Percentiles rank a stretch among this genome's conserved stretches.
These are phyloP conservation scores for Aspergillus calidoustus DNA, from an alignment of 2,329 filamentous ascomycete genomes.

Conservation along the genomic window DNA sequence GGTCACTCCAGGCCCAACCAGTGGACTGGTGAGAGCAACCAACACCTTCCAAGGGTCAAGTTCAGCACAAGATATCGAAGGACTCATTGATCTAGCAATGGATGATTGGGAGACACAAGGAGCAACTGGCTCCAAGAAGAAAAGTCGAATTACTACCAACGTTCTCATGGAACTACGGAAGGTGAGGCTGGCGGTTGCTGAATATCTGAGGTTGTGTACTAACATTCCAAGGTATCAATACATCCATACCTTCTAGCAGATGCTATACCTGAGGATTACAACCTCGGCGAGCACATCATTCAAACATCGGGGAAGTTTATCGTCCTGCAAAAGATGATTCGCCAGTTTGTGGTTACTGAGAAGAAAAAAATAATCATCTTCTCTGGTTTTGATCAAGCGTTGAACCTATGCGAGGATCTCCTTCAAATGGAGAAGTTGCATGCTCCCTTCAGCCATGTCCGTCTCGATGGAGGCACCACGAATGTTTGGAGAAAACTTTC, in stretches of 20 bases:
- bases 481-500: slow-evolving; percentile 57
- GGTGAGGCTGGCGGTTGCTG: slow-evolving; percentile 18
- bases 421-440: slow-evolving; percentile 50
- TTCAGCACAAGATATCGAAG: background rate
- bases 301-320: slow-evolving; percentile 62
- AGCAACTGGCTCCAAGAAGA: slow-evolving; percentile 14
- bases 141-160: slow-evolving; percentile 46
- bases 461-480: slow-evolving; percentile 57
- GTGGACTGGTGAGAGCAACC: background rate
- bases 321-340: slow-evolving; percentile 53
- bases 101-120: background rate
- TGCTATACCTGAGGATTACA: slow-evolving; percentile 49
- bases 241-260: slow-evolving; percentile 59
- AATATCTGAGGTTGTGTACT: background rate
- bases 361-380: slow-evolving; percentile 60
- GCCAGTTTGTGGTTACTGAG: slow-evolving; percentile 27
- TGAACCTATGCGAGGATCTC: slow-evolving; percentile 59
- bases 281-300: slow-evolving; percentile 53
- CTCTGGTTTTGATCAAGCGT: slow-evolving; percentile 57
- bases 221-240: slow-evolving; percentile 48
- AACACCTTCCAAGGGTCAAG: background rate
- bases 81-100: background rate
- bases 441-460: slow-evolving; percentile 51
- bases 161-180: slow-evolving; percentile 62
- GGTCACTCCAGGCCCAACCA: background rate